phyloP scores from a whole-genome alignment of 176 grass and related monocot genomes.

The Panicum miliaceum region DNA sequence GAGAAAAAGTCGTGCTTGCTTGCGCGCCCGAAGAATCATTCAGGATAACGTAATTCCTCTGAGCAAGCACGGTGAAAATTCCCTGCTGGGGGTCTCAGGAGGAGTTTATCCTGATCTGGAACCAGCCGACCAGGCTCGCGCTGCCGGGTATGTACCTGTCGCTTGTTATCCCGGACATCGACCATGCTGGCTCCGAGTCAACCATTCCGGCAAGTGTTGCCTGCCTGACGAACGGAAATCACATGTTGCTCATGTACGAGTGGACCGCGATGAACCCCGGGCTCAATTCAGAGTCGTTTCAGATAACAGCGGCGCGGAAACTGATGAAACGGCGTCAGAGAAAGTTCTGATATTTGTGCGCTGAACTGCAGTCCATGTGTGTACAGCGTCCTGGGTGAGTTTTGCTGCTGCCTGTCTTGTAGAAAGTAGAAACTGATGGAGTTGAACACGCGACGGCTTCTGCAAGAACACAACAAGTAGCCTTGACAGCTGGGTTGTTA shows the following conservation, averaged over 20 bases:
- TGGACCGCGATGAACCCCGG: not conserved
- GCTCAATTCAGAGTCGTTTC: not conserved
- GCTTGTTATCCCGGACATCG: slow-evolving; percentile 41
- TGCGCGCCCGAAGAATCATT: not conserved
- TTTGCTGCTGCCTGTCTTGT: not conserved
- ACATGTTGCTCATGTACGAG: slow-evolving; percentile 23
- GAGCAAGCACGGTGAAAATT: slow-evolving; percentile 33
- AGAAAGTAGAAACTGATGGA: not conserved
- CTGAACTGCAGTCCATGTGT: not conserved
- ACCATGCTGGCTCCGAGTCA: slow-evolving; percentile 38
- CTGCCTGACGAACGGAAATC: slow-evolving; percentile 44
- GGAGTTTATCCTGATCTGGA: slow-evolving; percentile 39
- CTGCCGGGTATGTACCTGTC: slow-evolving; percentile 39
- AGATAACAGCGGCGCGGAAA: not conserved
- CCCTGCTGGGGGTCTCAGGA: not conserved
- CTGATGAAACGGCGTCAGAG: not conserved
- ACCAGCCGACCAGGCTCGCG: not conserved
- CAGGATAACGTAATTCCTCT: slow-evolving; percentile 6
- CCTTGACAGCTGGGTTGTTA: not conserved
- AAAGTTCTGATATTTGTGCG: not conserved
- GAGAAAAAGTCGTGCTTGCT: slow-evolving; percentile 9
- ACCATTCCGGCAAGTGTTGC: slow-evolving; percentile 49
- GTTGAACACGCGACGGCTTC: not conserved
- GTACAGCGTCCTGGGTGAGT: not conserved
- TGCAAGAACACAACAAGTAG: not conserved